phyloP scores from a whole-genome alignment of 2,329 filamentous ascomycete genomes.

The Mariannaea elegans region DNA sequence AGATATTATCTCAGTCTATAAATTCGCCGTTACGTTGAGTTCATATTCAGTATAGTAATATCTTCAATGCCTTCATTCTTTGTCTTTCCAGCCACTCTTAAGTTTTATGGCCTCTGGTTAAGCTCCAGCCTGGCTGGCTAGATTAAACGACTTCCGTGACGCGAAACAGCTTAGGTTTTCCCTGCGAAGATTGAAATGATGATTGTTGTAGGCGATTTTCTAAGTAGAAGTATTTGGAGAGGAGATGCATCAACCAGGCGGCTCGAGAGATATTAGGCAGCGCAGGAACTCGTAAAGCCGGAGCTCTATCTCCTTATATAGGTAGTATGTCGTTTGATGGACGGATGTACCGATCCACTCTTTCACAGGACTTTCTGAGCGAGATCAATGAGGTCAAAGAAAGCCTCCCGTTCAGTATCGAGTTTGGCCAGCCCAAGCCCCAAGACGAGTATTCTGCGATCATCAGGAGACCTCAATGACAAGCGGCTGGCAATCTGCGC shows the following conservation, averaged over 20 bases:
- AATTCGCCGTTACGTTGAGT: too few relatives aligned
- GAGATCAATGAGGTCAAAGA: slow-evolving; percentile 72
- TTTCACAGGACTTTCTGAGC: slow-evolving; percentile 63
- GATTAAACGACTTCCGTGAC: too few relatives aligned
- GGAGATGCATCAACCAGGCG: not conserved
- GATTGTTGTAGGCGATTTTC: too few relatives aligned
- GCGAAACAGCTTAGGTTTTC: too few relatives aligned
- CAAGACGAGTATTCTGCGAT: slow-evolving; percentile 67
- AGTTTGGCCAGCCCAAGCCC: slow-evolving; percentile 66
- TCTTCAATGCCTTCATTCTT: too few relatives aligned
- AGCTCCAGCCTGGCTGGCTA: too few relatives aligned
- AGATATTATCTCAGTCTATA: not conserved
- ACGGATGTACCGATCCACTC: not conserved
- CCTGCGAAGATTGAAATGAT: too few relatives aligned
- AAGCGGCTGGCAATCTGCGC: slow-evolving; percentile 88
- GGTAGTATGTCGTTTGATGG: not conserved
- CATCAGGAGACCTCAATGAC: slow-evolving; percentile 72
- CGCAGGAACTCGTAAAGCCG: not conserved
- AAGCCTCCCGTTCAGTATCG: slow-evolving; percentile 62
- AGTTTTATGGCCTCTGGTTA: too few relatives aligned
- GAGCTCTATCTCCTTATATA: not conserved
- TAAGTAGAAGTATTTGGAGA: not conserved
- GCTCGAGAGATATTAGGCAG: not conserved
- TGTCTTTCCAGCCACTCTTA: too few relatives aligned
- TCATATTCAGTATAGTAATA: too few relatives aligned